A percentile compares a stretch with the other conserved stretches of the same genome.
Evolutionary conservation across 2,329 filamentous ascomycete genomes (phyloP).

Genomic region (Colletotrichum liriopes): DNA sequence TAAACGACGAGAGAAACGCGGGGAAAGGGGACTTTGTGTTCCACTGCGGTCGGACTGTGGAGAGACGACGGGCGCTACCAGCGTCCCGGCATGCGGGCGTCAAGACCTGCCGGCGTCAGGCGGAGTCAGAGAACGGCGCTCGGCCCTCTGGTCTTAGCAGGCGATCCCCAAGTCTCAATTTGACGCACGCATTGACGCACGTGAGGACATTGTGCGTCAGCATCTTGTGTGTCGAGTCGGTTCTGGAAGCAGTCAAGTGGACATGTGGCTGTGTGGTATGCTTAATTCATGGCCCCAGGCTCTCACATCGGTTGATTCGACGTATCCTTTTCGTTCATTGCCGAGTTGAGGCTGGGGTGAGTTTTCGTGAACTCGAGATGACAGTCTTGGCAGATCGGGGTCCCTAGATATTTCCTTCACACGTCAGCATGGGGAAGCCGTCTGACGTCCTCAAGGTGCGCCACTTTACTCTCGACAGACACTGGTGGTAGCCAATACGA

Average conservation of each 20-base stretch:
- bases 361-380: slow-evolving; percentile 9
- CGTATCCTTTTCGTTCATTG: not conserved
- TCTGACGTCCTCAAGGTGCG: not conserved
- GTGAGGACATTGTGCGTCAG: not conserved
- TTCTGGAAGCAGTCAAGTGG: not conserved
- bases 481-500: not conserved
- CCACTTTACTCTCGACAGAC: too few relatives aligned
- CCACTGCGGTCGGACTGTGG: slow-evolving; percentile 29
- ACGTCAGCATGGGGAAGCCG: not conserved
- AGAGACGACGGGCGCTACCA: slow-evolving; percentile 20
- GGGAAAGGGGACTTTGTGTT: slow-evolving; percentile 8
- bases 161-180: not conserved
- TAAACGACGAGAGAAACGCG: slow-evolving; percentile 3
- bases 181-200: not conserved
- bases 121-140: slow-evolving; percentile 22
- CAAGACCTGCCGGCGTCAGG: slow-evolving; percentile 28
- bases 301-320: not conserved
- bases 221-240: not conserved
- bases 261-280: not conserved
- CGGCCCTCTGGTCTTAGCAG: not conserved
- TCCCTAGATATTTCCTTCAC: not conserved
- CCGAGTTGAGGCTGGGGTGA: not conserved
- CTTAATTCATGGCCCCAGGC: not conserved
- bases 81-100: slow-evolving; percentile 22
- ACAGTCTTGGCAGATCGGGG: not conserved